Percentiles rank a stretch among this genome's conserved stretches.
Evolutionary conservation across 1,284 basidiomycete genomes (phyloP).

Genomic region (Apiotrichum gracile): DNA sequence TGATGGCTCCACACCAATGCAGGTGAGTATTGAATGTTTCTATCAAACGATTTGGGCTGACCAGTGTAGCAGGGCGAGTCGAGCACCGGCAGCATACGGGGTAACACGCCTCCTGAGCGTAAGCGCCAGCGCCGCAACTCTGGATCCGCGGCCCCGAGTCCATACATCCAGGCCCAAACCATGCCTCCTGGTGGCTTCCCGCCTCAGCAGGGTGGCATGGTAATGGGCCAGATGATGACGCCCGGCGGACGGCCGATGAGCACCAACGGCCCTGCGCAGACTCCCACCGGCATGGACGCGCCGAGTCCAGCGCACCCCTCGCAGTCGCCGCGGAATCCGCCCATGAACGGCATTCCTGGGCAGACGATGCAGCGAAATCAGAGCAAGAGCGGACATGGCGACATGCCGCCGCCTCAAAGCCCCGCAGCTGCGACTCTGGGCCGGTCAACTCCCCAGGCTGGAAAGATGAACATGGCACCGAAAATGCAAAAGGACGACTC

Average conservation of each 20-base stretch:
- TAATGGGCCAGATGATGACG: conserved; percentile 8
- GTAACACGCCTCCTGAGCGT: conserved; percentile 34
- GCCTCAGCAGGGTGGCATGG: conserved; percentile 4
- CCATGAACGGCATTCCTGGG: conserved; percentile 14
- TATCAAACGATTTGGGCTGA: neutral
- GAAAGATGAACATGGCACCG: conserved; percentile 12
- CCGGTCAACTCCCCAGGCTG: conserved; percentile 27
- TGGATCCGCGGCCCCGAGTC: conserved; percentile 31
- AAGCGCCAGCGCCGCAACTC: conserved; percentile 38
- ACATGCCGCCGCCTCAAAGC: conserved; percentile 41
- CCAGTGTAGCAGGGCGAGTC: conserved; percentile 9
- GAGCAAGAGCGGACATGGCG: conserved; percentile 31
- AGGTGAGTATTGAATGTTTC: conserved; percentile 5
- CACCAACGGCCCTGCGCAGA: conserved; percentile 7
- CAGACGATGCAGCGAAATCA: conserved; percentile 33
- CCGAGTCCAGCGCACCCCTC: conserved; percentile 12
- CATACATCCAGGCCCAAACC: conserved; percentile 24
- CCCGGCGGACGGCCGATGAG: conserved; percentile 4
- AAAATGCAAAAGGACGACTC: conserved; percentile 30
- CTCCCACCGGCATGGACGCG: conserved; percentile 1
- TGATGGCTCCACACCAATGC: conserved; percentile 22
- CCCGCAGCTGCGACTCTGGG: conserved; percentile 22
- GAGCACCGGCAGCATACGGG: conserved; percentile 7
- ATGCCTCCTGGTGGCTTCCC: conserved; percentile 14
- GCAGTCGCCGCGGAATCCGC: conserved; percentile 11